These are phyloP conservation scores for Glomus cerebriforme DNA, from an alignment of 192 early-diverging fungal genomes.

Conservation along the genomic window DNA sequence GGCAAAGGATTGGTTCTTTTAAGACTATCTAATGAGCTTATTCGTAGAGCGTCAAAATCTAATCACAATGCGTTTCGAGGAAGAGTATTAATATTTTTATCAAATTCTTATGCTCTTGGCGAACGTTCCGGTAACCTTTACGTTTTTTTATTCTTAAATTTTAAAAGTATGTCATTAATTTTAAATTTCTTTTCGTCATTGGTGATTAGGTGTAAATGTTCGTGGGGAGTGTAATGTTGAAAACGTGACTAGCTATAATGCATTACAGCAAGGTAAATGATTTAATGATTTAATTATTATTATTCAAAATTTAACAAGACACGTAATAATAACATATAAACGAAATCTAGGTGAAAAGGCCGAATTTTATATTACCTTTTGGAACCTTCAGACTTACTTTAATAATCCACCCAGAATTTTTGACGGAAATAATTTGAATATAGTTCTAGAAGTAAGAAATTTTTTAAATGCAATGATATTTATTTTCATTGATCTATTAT, in stretches of 20 bases:
- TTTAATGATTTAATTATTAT: slow-evolving; percentile 27
- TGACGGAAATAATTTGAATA: slow-evolving; percentile 38
- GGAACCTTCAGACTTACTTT: slow-evolving; percentile 79
- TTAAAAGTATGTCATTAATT: background rate
- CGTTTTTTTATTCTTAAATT: background rate
- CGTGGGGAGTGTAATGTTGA: slow-evolving; percentile 84
- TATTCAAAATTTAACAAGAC: background rate
- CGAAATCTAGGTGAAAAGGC: slow-evolving; percentile 30
- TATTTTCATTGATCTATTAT: background rate
- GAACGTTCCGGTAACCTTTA: slow-evolving; percentile 67
- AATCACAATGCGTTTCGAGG: slow-evolving; percentile 81
- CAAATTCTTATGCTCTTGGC: slow-evolving; percentile 79
- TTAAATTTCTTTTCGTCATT: background rate
- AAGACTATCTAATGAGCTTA: slow-evolving; percentile 84
- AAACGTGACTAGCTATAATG: slow-evolving; percentile 57
- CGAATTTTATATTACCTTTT: slow-evolving; percentile 71
- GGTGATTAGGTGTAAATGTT: slow-evolving; percentile 70
- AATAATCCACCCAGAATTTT: slow-evolving; percentile 64
- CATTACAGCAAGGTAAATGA: slow-evolving; percentile 38
- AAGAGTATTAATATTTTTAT: slow-evolving; percentile 85
- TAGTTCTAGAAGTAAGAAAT: slow-evolving; percentile 38
- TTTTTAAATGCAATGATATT: no score
- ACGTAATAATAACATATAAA: background rate
- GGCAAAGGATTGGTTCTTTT: slow-evolving; percentile 88
- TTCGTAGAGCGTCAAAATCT: slow-evolving; percentile 84